Evolutionary conservation across 345 rosid genomes (phyloP).

Genomic region (Cochlearia excelsa): DNA sequence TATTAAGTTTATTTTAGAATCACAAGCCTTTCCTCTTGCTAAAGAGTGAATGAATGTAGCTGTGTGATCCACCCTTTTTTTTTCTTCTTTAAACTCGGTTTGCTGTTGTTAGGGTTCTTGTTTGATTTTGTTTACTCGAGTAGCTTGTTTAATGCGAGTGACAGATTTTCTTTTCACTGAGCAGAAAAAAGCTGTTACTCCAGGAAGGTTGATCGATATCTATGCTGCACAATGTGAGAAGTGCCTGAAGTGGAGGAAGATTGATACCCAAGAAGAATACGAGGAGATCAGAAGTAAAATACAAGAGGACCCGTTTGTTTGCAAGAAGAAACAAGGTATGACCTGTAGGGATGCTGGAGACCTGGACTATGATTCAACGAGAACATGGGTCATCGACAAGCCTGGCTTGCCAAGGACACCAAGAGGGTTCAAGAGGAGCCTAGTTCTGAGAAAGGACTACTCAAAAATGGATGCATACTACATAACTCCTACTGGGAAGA

Average conservation of each 20-base stretch:
- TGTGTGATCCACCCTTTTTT: background rate
- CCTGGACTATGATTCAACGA: constrained; percentile 53
- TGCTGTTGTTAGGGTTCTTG: background rate
- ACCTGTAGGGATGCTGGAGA: constrained; percentile 73
- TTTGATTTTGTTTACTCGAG: background rate
- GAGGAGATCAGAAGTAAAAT: constrained; percentile 74
- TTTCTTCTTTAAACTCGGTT: background rate
- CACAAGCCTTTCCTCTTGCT: constrained; percentile 1
- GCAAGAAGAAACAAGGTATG: constrained; percentile 40
- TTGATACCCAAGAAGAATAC: constrained; percentile 54
- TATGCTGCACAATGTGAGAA: constrained; percentile 76
- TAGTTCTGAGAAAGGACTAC: constrained; percentile 66
- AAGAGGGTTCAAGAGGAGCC: constrained; percentile 67
- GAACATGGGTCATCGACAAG: constrained; percentile 82
- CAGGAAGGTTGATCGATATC: constrained; percentile 48
- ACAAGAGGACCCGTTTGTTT: constrained; percentile 46
- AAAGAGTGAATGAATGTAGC: background rate
- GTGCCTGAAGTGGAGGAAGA: constrained; percentile 77
- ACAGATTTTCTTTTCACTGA: background rate
- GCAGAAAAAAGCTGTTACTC: background rate
- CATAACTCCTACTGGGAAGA: constrained; percentile 70
- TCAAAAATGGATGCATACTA: constrained; percentile 89
- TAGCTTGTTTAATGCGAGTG: constrained; percentile 19
- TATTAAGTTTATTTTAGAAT: too few relatives aligned
- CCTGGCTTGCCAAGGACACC: constrained; percentile 88